A percentile compares a stretch with the other conserved stretches of the same genome.
Evolutionary conservation across 495 filamentous ascomycete genomes (phyloP).

Genomic region (Penicillium steckii): DNA sequence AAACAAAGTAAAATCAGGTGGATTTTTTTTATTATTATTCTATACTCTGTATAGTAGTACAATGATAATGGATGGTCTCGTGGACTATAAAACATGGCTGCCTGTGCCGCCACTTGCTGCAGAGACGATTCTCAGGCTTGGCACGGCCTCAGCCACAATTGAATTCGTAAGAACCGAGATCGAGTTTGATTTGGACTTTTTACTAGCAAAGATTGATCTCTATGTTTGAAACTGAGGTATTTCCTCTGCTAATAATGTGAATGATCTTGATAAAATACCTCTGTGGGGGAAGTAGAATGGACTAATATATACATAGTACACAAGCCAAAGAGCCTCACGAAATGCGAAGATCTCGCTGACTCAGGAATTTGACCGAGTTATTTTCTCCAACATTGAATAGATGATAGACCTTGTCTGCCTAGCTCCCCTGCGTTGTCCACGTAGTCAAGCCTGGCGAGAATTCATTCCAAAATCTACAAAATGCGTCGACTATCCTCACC

Average conservation of each 20-base stretch:
- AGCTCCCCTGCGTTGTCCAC: background rate
- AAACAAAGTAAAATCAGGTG: too few relatives aligned
- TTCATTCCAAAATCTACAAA: background rate
- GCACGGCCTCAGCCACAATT: slow-evolving; percentile 11
- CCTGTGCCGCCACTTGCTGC: background rate
- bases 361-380: background rate
- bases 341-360: background rate
- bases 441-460: background rate
- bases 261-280: too few relatives aligned
- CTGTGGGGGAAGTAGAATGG: too few relatives aligned
- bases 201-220: too few relatives aligned
- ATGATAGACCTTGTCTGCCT: background rate
- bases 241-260: too few relatives aligned
- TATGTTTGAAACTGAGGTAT: too few relatives aligned
- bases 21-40: too few relatives aligned
- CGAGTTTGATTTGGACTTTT: too few relatives aligned
- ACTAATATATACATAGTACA: background rate
- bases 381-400: background rate
- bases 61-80: background rate
- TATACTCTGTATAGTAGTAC: too few relatives aligned
- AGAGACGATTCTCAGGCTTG: slow-evolving; percentile 1
- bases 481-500: too few relatives aligned
- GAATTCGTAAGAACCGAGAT: too few relatives aligned
- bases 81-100: background rate
- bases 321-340: background rate